Evolutionary conservation across 805 yeast species (phyloP).

Genomic region (Saccharomycopsis lassenensis): DNA sequence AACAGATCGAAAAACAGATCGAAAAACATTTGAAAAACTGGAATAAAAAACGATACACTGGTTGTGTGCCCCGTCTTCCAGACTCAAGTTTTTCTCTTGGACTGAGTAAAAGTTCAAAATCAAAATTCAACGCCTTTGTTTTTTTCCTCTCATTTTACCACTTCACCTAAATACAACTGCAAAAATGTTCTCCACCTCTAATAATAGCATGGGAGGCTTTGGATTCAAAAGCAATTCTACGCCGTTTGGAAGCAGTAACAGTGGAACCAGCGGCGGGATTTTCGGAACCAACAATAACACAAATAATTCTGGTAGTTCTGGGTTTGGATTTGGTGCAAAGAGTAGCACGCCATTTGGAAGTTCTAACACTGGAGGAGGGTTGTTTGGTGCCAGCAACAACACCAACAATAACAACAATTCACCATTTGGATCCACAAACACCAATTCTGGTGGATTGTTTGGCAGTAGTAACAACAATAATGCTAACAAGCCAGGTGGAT

Average conservation of each 20-base stretch:
- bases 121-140: too few relatives aligned
- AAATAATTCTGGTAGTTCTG: conserved; percentile 20
- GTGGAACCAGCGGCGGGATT: conserved; percentile 27
- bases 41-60: too few relatives aligned
- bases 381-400: conserved; percentile 28
- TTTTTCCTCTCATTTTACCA: too few relatives aligned
- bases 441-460: conserved; percentile 24
- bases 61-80: too few relatives aligned
- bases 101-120: too few relatives aligned
- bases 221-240: conserved; percentile 15
- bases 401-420: conserved; percentile 12
- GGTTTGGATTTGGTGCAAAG: conserved; percentile 24
- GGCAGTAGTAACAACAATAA: conserved; percentile 21
- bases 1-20: too few relatives aligned
- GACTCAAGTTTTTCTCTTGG: too few relatives aligned
- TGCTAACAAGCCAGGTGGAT: conserved; percentile 18
- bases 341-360: conserved; percentile 20
- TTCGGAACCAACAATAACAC: conserved; percentile 27
- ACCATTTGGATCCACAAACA: conserved; percentile 1
- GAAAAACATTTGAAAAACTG: too few relatives aligned
- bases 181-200: conserved; percentile 4
- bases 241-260: conserved; percentile 17
- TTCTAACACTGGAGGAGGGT: conserved; percentile 26
- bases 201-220: conserved; percentile 15
- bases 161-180: too few relatives aligned